Evolutionary conservation across 2,329 filamentous ascomycete genomes (phyloP).

Genomic region (Arachnopeziza araneosa): DNA sequence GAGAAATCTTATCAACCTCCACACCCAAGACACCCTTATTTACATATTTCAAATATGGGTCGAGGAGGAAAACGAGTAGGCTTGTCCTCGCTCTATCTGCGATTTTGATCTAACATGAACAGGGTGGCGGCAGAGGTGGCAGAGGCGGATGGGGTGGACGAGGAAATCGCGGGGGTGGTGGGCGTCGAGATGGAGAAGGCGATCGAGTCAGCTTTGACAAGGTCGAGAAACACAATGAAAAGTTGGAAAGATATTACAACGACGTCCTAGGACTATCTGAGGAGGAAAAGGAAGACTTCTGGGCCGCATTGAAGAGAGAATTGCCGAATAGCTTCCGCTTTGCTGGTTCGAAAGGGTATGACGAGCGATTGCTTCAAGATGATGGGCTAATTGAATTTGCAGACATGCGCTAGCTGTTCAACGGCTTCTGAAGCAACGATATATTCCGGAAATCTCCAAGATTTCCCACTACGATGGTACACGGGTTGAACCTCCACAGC

Average conservation of each 20-base stretch:
- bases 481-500: conserved; percentile 72
- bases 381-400: conserved; percentile 9
- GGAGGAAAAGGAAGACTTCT: conserved; percentile 75
- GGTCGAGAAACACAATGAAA: conserved; percentile 73
- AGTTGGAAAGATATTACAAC: conserved; percentile 84
- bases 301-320: conserved; percentile 75
- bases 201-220: conserved; percentile 43
- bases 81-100: background rate
- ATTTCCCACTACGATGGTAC: conserved; percentile 80
- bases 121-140: conserved; percentile 17
- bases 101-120: conserved; percentile 5
- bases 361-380: background rate
- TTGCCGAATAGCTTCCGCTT: conserved; percentile 97
- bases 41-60: conserved; percentile 21
- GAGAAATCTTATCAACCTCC: conserved; percentile 2
- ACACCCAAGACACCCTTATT: background rate
- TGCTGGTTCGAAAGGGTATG: conserved; percentile 84
- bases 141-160: conserved; percentile 19
- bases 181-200: conserved; percentile 32
- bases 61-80: conserved; percentile 29
- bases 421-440: conserved; percentile 78
- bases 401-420: conserved; percentile 91
- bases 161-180: conserved; percentile 20
- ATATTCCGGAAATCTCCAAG: conserved; percentile 83
- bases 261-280: conserved; percentile 68